phyloP scores from a whole-genome alignment of 2,329 filamentous ascomycete species.

The Alternaria incomplexa region DNA sequence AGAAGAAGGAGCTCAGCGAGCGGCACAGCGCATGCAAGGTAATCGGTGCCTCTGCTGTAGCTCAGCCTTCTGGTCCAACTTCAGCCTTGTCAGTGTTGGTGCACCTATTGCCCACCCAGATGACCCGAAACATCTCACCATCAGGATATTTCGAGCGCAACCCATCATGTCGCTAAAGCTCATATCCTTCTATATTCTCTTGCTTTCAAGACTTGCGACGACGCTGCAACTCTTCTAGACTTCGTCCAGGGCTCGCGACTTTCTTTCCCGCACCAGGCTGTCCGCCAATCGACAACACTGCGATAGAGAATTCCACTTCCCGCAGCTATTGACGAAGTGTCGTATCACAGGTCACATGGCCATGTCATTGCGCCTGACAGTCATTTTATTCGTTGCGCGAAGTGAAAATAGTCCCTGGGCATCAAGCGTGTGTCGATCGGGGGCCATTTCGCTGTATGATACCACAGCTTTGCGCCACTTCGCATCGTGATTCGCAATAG shows the following conservation, averaged over 20 bases:
- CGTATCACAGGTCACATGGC: neutral
- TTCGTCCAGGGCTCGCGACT: neutral
- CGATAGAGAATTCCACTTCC: neutral
- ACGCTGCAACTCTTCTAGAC: neutral
- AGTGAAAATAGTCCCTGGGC: neutral
- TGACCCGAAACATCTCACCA: neutral
- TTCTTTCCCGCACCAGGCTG: neutral
- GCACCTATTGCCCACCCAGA: neutral
- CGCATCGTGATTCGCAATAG: neutral
- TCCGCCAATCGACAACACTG: neutral
- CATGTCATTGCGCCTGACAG: neutral
- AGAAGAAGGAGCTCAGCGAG: neutral
- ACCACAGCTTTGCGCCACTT: neutral
- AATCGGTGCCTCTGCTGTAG: neutral
- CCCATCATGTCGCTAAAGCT: no score
- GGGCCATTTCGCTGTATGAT: neutral
- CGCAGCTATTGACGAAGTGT: neutral
- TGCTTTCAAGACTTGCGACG: neutral
- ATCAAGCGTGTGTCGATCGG: neutral
- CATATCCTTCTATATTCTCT: no score
- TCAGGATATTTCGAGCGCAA: neutral
- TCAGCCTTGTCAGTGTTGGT: neutral
- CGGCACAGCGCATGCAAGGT: neutral
- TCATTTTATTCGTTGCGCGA: no score
- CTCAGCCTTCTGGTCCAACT: neutral